A percentile compares a stretch with the other conserved stretches of the same genome.
Conservation (phyloP, 2,329 filamentous ascomycete species). For the Ascochyta lentis region DNA sequence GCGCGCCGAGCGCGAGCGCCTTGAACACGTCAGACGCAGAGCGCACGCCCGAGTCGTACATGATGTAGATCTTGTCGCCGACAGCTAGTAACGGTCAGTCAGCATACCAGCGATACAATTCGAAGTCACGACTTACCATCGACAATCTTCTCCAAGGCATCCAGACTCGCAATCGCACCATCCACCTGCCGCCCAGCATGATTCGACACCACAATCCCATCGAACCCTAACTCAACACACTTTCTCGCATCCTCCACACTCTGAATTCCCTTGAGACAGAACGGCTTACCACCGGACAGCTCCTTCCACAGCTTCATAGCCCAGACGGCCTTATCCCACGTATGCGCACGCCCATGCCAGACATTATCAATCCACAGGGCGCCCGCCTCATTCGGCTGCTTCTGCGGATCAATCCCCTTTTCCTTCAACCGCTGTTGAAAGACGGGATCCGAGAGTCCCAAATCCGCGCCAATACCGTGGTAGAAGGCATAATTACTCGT, state of each 20-base stretch:
- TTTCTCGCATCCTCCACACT: constrained; percentile 67
- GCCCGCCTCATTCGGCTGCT: constrained; percentile 60
- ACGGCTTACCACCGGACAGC: constrained; percentile 63
- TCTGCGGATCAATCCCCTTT: constrained; percentile 60
- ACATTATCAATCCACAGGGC: constrained; percentile 70
- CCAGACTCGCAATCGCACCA: constrained; percentile 64
- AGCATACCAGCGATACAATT: too few species aligned
- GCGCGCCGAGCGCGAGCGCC: constrained; percentile 66
- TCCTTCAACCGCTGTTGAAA: constrained; percentile 62
- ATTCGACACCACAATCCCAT: constrained; percentile 74
- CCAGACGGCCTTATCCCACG: constrained; percentile 73
- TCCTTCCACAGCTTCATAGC: constrained; percentile 64
- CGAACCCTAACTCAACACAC: constrained; percentile 65
- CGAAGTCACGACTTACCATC: constrained; percentile 46
- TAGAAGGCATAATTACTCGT: constrained; percentile 69
- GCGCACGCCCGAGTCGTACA: constrained; percentile 67
- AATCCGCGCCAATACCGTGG: constrained; percentile 63
- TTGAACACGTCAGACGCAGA: constrained; percentile 66
- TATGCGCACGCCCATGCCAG: constrained; percentile 68
- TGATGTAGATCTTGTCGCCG: constrained; percentile 60
- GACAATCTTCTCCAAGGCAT: constrained; percentile 66
- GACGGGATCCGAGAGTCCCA: constrained; percentile 66
- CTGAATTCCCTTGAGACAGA: constrained; percentile 74
- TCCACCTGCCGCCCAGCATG: constrained; percentile 73
- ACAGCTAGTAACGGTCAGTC: constrained; percentile 47